Base-by-base conservation (phyloP, 352 stramenopile species). In the Pythium guiyangense region DNA sequence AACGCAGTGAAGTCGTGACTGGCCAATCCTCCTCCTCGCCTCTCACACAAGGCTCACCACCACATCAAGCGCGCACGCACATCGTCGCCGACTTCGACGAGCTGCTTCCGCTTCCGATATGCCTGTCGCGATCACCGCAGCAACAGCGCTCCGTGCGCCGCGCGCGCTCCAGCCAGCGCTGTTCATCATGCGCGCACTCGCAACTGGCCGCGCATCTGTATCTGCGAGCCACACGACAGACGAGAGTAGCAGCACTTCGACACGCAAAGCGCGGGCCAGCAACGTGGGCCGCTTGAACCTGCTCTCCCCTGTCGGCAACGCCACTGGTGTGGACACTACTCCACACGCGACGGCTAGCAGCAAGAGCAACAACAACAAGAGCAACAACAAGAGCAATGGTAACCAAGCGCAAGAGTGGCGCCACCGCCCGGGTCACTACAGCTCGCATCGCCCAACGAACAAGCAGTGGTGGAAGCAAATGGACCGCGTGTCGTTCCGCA, bases 401-500 rank as follows among this genome's bases (percentile, higher is more conserved):
- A n/a, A n/a, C n/a, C n/a, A n/a, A n/a, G n/a, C n/a, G 39, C 50
- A 66, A 26, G 47, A 50, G 31, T 63, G 53, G 58, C 63, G 58
- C 37, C 64, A 69, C 44, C 59, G 60, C n/a, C 63, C 63, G 44
- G 52, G 46, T 43, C 45, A 57, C 27, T 75, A 75, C 54, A 50
- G 50, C 45, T 27, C 52, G 50, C 29, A 51, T 46, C 54, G 55
- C 43, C 60, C 62, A 11, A 14, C 59, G 44, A 74, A 70, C 50
- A 60, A 69, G 39, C 71, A 77, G 43, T 73, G 73, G 64, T 75
- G 71, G 74, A 68, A 75, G 17, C 60, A 72, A 12, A 82, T 87
- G 71, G 77, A 91, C 51, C 73, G 78, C 51, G 56, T 59, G 61
- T 84, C 74, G 29, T 88, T 91, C 63, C 71, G 68, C 45, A 61